Percentiles rank a stretch among this genome's conserved stretches.
phyloP scores from a whole-genome alignment of 1,284 basidiomycete species.

The Rhodotorula mucilaginosa region DNA sequence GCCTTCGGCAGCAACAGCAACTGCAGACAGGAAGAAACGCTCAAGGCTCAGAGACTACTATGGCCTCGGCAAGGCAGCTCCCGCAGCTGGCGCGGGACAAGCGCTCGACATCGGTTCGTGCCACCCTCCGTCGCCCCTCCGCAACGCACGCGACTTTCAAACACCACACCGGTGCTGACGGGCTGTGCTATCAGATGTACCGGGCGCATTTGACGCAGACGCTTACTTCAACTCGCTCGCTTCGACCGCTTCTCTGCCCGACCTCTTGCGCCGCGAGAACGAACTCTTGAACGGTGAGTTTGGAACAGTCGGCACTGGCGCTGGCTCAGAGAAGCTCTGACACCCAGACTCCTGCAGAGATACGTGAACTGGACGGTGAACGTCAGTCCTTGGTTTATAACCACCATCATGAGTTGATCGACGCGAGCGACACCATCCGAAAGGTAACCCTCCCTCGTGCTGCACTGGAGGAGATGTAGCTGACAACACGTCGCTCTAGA shows the following conservation, averaged over 20 bases:
- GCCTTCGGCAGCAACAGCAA: background rate
- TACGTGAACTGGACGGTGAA: conserved; percentile 80
- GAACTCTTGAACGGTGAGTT: conserved; percentile 66
- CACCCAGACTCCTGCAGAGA: conserved; percentile 61
- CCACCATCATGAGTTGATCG: conserved; percentile 86
- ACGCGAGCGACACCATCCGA: conserved; percentile 81
- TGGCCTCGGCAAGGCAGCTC: conserved; percentile 57
- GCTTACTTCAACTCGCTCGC: conserved; percentile 56
- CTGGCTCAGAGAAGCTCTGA: too few species aligned
- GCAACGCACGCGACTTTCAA: background rate
- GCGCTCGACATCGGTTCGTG: conserved; percentile 72
- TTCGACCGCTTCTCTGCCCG: conserved; percentile 58
- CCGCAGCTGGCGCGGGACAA: conserved; percentile 55
- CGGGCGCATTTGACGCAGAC: conserved; percentile 73
- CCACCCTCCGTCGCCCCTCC: background rate
- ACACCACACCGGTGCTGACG: background rate
- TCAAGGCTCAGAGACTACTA: conserved; percentile 78
- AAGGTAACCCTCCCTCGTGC: conserved; percentile 55
- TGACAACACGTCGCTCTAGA: conserved; percentile 53
- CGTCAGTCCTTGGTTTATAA: conserved; percentile 88
- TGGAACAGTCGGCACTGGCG: background rate
- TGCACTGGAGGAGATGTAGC: background rate
- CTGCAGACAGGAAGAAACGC: conserved; percentile 43
- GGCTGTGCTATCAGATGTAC: conserved; percentile 54
- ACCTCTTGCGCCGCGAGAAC: conserved; percentile 70